phyloP scores from a whole-genome alignment of 2,329 filamentous ascomycete genomes.

The Curvularia lunata region DNA sequence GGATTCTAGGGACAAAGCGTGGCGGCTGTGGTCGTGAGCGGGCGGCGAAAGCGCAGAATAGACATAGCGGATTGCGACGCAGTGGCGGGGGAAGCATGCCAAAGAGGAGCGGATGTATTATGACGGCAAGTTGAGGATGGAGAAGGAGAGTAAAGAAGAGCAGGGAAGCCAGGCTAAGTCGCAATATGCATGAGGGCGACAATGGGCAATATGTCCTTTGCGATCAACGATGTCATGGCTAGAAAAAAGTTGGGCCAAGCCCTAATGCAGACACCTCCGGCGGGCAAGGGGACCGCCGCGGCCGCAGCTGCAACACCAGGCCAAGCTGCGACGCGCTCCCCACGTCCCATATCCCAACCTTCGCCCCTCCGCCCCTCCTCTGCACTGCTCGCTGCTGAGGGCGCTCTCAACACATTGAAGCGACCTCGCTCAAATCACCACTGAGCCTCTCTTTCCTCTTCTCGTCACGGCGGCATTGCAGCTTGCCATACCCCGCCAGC shows the following conservation, averaged over 20 bases:
- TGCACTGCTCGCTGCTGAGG: background rate
- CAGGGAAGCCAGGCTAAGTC: background rate
- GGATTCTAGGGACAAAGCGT: constrained; percentile 39
- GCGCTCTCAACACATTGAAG: background rate
- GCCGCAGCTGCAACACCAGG: constrained; percentile 24
- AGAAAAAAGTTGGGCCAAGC: constrained; percentile 34
- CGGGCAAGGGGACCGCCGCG: constrained; percentile 17
- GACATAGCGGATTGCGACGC: constrained; percentile 47
- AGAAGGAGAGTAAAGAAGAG: background rate
- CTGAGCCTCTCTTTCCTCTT: background rate
- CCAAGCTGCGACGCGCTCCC: constrained; percentile 30
- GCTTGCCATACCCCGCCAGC: constrained; percentile 50
- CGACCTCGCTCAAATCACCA: constrained; percentile 1
- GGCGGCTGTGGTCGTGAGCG: constrained; percentile 26
- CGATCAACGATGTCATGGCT: constrained; percentile 25
- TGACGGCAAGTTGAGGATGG: background rate
- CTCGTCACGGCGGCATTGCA: constrained; percentile 20
- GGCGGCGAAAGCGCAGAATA: constrained; percentile 50
- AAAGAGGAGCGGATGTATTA: constrained; percentile 4
- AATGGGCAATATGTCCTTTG: background rate
- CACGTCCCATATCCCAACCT: constrained; percentile 19
- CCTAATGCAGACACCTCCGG: constrained; percentile 17
- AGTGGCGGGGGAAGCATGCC: constrained; percentile 38
- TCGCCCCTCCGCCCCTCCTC: background rate
- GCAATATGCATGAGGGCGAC: constrained; percentile 5